Conservation (phyloP, 306 rosid genomes). For the Fagus sylvatica region DNA sequence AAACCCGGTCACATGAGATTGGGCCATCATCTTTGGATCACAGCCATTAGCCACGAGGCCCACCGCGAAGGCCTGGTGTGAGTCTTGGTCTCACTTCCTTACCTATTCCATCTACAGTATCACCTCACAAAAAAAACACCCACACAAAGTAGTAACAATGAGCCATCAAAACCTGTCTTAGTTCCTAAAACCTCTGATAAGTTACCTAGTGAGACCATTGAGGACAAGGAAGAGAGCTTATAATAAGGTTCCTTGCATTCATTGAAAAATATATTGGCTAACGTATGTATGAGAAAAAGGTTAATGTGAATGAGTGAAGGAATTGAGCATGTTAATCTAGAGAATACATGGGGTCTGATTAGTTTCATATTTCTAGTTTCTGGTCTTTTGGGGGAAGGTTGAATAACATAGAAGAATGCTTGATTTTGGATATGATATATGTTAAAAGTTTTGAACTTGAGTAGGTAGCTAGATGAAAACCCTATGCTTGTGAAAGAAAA, state of each 20-base stretch:
- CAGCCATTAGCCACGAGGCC: too few relatives aligned
- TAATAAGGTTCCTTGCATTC: background rate
- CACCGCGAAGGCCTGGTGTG: too few relatives aligned
- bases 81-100: too few relatives aligned
- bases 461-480: background rate
- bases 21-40: too few relatives aligned
- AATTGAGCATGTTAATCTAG: background rate
- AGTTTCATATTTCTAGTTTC: background rate
- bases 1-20: too few relatives aligned
- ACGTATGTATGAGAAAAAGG: background rate
- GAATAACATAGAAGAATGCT: background rate
- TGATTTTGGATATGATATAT: background rate
- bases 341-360: background rate
- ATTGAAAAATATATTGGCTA: background rate
- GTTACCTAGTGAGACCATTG: conserved; percentile 24
- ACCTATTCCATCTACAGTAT: too few relatives aligned
- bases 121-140: too few relatives aligned
- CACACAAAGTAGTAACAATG: background rate
- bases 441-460: background rate
- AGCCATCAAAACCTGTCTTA: conserved; percentile 31
- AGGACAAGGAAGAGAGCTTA: conserved; percentile 35
- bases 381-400: background rate
- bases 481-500: background rate
- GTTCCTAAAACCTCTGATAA: conserved; percentile 38
- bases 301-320: background rate